Percentiles rank a stretch among this genome's conserved stretches.
Evolutionary conservation across 2,329 filamentous ascomycete genomes (phyloP).

Genomic region (Hypoxylon sp.): DNA sequence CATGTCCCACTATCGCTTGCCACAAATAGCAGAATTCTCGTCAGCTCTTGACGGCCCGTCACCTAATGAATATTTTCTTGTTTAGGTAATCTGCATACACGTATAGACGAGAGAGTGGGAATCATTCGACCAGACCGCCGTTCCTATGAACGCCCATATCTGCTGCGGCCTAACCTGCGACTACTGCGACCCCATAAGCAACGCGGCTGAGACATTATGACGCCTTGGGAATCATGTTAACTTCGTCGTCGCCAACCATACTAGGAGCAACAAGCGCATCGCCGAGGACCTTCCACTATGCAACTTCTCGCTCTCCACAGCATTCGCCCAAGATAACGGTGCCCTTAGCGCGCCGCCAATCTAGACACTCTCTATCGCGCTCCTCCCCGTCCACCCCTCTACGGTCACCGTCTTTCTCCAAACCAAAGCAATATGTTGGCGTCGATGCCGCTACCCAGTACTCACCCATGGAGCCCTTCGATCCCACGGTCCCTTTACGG

Average conservation of each 20-base stretch:
- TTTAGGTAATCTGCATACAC: constrained; percentile 20
- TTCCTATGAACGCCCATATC: constrained; percentile 36
- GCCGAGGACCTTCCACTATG: constrained; percentile 65
- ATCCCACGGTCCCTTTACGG: constrained; percentile 56
- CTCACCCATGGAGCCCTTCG: constrained; percentile 64
- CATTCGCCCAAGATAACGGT: constrained; percentile 60
- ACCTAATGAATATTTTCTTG: constrained; percentile 21
- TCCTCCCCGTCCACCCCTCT: constrained; percentile 54
- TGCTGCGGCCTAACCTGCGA: constrained; percentile 36
- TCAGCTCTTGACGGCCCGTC: constrained; percentile 27
- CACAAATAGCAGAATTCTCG: constrained; percentile 32
- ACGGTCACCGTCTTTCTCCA: constrained; percentile 51
- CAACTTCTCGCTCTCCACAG: constrained; percentile 60
- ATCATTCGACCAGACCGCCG: constrained; percentile 28
- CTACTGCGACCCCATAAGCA: constrained; percentile 22
- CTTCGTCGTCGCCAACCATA: constrained; percentile 69
- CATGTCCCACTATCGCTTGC: constrained; percentile 38
- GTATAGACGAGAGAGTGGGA: constrained; percentile 17
- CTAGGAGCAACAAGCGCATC: constrained; percentile 67
- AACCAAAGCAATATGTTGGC: constrained; percentile 61
- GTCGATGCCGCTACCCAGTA: constrained; percentile 66
- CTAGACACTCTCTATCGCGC: constrained; percentile 52
- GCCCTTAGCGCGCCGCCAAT: constrained; percentile 60
- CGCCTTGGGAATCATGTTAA: constrained; percentile 71
- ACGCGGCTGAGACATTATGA: constrained; percentile 57